phyloP scores from a whole-genome alignment of 768 basidiomycete species.

The Russula compacta region DNA sequence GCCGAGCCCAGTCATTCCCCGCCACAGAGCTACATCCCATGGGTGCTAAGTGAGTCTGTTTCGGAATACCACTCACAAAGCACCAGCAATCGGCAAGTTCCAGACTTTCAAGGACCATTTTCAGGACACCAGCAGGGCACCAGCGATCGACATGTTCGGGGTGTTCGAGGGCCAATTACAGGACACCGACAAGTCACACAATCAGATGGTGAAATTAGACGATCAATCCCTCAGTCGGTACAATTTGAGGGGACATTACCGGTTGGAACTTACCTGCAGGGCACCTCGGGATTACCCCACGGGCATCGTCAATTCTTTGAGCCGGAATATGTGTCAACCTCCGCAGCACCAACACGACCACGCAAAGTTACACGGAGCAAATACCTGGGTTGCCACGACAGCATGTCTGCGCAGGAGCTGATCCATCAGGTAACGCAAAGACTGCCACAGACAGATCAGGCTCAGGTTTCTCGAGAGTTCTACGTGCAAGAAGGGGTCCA shows the following conservation, averaged over 20 bases:
- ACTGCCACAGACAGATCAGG: not conserved
- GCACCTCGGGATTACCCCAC: not conserved
- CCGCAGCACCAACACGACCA: not conserved
- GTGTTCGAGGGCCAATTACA: not conserved
- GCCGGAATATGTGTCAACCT: not conserved
- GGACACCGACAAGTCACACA: not conserved
- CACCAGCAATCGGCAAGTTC: not conserved
- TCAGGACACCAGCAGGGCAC: not conserved
- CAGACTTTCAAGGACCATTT: not conserved
- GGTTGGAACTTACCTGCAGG: not conserved
- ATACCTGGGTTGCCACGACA: not conserved
- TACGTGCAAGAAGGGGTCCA: slow-evolving; percentile 17
- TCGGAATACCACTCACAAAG: slow-evolving; percentile 11
- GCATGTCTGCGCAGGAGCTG: not conserved
- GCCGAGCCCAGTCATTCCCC: not conserved
- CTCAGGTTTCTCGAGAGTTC: slow-evolving; percentile 3
- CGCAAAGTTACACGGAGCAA: not conserved
- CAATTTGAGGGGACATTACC: not conserved
- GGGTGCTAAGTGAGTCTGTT: not conserved
- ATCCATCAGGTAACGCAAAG: not conserved
- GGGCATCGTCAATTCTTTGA: not conserved
- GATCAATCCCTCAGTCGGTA: not conserved
- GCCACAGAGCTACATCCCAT: not conserved
- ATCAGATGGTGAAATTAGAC: not conserved
- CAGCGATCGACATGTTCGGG: not conserved